phyloP scores from a whole-genome alignment of 305 asterid genomes.

The Nicotiana rustica region DNA sequence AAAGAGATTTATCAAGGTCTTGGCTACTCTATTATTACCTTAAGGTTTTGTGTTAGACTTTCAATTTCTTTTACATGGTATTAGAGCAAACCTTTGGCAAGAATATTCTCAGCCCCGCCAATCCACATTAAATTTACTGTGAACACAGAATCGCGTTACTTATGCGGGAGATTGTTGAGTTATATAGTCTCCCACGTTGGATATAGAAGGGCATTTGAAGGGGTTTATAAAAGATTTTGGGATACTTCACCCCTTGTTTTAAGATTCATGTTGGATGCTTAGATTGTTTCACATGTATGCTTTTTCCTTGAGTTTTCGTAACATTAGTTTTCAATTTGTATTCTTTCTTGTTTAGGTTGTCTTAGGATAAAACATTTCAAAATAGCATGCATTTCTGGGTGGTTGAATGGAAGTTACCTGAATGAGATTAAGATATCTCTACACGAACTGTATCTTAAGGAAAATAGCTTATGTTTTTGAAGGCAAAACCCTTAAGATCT shows the following conservation, averaged over 20 bases:
- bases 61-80: background rate
- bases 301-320: background rate
- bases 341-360: background rate
- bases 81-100: background rate
- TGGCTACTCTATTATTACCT: background rate
- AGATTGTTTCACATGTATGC: background rate
- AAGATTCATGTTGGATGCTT: background rate
- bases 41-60: background rate
- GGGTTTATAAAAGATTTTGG: background rate
- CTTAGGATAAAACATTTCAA: background rate
- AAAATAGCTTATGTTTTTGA: background rate
- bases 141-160: background rate
- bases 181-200: background rate
- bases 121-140: background rate
- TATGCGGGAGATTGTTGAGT: background rate
- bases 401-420: background rate
- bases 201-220: no score
- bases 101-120: background rate
- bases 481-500: background rate
- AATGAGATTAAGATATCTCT: background rate
- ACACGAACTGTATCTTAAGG: background rate
- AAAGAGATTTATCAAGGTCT: slow-evolving; percentile 13
- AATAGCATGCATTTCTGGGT: background rate
- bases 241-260: background rate
- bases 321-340: background rate